Conservation (phyloP, 176 grass and related monocot genomes). For the Thalia dealbata region DNA sequence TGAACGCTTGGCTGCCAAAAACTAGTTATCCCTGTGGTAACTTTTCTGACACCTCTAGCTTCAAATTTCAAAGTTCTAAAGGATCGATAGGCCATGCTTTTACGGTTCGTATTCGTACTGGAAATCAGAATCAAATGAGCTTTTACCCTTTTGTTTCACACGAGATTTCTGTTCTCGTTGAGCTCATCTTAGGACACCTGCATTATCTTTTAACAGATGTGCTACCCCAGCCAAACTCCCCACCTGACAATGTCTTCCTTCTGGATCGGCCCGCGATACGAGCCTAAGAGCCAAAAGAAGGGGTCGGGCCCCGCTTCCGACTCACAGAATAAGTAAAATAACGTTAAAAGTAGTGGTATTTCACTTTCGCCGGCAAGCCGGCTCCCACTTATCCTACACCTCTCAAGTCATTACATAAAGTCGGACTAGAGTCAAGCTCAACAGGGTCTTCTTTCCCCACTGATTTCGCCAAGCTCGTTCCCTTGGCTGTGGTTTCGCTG, state of each 20-base stretch:
- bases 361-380: slow-evolving; percentile 30
- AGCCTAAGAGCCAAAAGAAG: slow-evolving; percentile 16
- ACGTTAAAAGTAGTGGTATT: slow-evolving; percentile 62
- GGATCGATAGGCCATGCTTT: too few species aligned
- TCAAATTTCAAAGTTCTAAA: too few species aligned
- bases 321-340: slow-evolving; percentile 56
- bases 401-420: background rate
- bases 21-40: too few species aligned
- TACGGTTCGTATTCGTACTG: too few species aligned
- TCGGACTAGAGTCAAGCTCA: background rate
- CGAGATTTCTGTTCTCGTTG: slow-evolving; percentile 50
- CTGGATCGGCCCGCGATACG: slow-evolving; percentile 23
- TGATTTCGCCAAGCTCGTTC: slow-evolving; percentile 3
- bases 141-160: slow-evolving; percentile 69
- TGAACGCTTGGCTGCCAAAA: too few species aligned
- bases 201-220: slow-evolving; percentile 59
- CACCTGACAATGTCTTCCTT: slow-evolving; percentile 54
- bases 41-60: too few species aligned
- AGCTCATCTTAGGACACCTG: slow-evolving; percentile 59
- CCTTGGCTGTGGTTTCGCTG: slow-evolving; percentile 1
- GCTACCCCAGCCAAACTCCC: slow-evolving; percentile 51
- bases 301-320: slow-evolving; percentile 27
- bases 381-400: slow-evolving; percentile 3
- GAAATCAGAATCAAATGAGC: slow-evolving; percentile 63
- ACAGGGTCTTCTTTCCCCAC: slow-evolving; percentile 1